Conservation (phyloP, 2,329 filamentous ascomycete genomes). For the Aureobasidium sp. region DNA sequence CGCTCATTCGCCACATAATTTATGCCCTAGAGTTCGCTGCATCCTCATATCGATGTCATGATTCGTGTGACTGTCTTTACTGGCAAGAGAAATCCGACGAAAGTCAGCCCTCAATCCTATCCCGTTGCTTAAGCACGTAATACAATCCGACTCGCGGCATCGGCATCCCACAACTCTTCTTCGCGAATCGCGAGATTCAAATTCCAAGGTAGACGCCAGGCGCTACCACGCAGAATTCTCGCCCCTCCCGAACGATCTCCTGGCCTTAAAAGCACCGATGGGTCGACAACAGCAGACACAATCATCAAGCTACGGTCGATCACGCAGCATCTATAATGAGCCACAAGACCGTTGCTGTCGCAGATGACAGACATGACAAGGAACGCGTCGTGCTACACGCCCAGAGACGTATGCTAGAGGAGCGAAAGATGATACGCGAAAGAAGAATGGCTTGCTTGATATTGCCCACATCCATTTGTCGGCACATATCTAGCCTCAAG, state of each 20-base stretch:
- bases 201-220: neutral
- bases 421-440: neutral
- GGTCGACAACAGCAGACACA: neutral
- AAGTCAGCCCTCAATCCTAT: neutral
- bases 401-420: neutral
- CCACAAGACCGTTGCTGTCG: neutral
- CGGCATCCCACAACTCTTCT: neutral
- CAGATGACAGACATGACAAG: neutral
- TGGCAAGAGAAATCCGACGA: neutral
- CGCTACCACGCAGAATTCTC: neutral
- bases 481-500: neutral
- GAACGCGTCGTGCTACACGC: neutral
- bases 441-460: neutral
- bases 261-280: neutral
- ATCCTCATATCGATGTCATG: neutral
- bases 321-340: neutral
- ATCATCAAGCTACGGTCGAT: neutral
- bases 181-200: neutral
- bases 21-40: neutral
- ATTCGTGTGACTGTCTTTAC: neutral
- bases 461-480: neutral
- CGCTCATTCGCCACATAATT: neutral
- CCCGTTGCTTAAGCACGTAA: neutral
- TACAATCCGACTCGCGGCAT: neutral
- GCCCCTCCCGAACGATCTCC: neutral